A percentile compares a stretch with the other conserved stretches of the same genome.
phyloP scores from a whole-genome alignment of 371 early-diverging fungal genomes.

The Mucor irregularis region DNA sequence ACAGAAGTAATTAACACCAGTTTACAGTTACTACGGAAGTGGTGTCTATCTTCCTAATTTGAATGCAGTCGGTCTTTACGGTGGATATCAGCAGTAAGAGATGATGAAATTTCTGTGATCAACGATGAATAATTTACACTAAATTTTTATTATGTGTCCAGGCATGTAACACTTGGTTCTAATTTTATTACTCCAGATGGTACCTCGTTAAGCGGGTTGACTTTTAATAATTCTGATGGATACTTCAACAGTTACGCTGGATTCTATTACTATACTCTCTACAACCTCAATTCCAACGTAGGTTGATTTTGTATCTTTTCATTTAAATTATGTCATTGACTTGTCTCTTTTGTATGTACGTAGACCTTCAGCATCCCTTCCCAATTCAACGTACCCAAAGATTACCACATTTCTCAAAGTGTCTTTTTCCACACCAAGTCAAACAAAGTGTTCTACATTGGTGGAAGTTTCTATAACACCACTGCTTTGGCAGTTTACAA shows the following conservation, averaged over 20 bases:
- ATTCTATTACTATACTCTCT: not conserved
- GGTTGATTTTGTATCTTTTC: not conserved
- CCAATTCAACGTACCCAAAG: not conserved
- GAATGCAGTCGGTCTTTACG: not conserved
- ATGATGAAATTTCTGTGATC: no score
- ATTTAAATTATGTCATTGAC: not conserved
- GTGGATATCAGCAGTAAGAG: constrained; percentile 1
- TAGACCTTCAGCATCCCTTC: constrained; percentile 1
- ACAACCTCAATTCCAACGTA: not conserved
- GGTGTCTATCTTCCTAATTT: not conserved
- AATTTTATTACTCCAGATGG: not conserved
- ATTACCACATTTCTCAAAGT: not conserved
- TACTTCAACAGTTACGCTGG: not conserved
- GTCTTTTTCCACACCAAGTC: not conserved
- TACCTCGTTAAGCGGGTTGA: not conserved
- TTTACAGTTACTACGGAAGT: constrained; percentile 4
- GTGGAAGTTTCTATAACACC: constrained; percentile 1
- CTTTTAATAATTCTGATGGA: not conserved
- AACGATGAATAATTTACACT: not conserved
- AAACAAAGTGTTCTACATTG: not conserved
- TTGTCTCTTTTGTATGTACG: not conserved
- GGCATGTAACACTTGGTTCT: not conserved
- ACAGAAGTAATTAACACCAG: no score
- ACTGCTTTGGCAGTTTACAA: not conserved
- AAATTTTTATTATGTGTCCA: not conserved